phyloP scores from a whole-genome alignment of 1,284 basidiomycete genomes.

The Pholiota adiposa region DNA sequence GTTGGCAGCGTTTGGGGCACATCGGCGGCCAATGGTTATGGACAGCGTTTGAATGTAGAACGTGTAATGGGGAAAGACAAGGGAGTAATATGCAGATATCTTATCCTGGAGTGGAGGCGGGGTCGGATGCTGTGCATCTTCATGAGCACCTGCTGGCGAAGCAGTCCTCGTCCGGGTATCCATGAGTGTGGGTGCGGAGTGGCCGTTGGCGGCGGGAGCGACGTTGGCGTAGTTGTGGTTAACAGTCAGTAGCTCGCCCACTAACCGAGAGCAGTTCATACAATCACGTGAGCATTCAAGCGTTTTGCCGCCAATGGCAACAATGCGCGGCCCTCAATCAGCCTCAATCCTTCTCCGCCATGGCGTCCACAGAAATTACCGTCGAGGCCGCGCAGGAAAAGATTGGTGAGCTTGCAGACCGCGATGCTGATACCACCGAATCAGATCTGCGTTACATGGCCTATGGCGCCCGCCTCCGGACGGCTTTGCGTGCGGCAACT shows the following conservation, averaged over 20 bases:
- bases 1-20: conserved; percentile 58
- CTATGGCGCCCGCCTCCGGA: conserved; percentile 80
- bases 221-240: conserved; percentile 30
- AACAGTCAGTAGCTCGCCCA: conserved; percentile 21
- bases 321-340: neutral
- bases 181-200: conserved; percentile 32
- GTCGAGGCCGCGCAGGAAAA: conserved; percentile 49
- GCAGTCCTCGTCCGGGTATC: conserved; percentile 44
- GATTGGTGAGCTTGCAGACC: conserved; percentile 61
- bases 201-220: conserved; percentile 28
- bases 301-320: conserved; percentile 4
- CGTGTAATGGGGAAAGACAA: conserved; percentile 90
- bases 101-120: conserved; percentile 56
- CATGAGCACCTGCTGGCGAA: conserved; percentile 36
- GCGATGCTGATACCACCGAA: conserved; percentile 65
- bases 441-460: conserved; percentile 72
- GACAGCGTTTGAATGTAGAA: conserved; percentile 87
- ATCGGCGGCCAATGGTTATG: conserved; percentile 79
- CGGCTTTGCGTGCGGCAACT: conserved; percentile 73
- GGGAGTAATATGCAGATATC: conserved; percentile 92
- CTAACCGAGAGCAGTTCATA: conserved; percentile 17
- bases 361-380: conserved; percentile 36
- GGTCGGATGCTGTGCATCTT: conserved; percentile 38
- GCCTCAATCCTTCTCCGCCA: conserved; percentile 17
- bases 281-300: conserved; percentile 29